These are phyloP conservation scores for Xylaria sp. DNA, from an alignment of 2,329 filamentous ascomycete genomes.

Conservation along the genomic window DNA sequence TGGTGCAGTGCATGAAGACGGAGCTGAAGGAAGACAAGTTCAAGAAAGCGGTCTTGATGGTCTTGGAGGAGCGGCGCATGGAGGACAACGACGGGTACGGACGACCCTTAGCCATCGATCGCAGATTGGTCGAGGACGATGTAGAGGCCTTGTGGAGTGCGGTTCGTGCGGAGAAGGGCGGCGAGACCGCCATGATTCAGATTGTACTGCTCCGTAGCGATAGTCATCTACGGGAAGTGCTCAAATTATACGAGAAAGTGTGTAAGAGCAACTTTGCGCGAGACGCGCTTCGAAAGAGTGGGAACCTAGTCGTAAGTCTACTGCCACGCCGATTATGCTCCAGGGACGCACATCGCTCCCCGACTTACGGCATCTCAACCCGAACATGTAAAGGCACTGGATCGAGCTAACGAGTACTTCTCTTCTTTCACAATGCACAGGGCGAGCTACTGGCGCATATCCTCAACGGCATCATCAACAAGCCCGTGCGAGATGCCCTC, in stretches of 20 bases:
- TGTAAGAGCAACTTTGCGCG: constrained; percentile 86
- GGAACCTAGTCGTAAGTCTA: constrained; percentile 84
- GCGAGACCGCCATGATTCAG: constrained; percentile 87
- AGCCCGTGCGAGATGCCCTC: constrained; percentile 90
- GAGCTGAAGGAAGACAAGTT: constrained; percentile 98
- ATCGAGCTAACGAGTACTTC: constrained; percentile 3
- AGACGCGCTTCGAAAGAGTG: constrained; percentile 87
- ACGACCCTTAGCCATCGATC: constrained; percentile 66
- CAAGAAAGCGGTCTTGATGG: constrained; percentile 85
- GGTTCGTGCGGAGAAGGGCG: constrained; percentile 79
- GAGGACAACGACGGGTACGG: constrained; percentile 79
- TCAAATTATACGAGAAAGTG: constrained; percentile 78
- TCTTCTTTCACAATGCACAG: constrained; percentile 57
- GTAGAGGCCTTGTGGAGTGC: constrained; percentile 75
- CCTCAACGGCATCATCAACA: constrained; percentile 96
- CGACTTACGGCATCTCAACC: not conserved
- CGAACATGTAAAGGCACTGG: not conserved
- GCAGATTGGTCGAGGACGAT: constrained; percentile 73
- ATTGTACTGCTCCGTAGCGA: constrained; percentile 87
- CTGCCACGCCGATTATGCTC: not conserved
- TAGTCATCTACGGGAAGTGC: constrained; percentile 80
- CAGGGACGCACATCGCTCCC: not conserved
- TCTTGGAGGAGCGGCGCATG: constrained; percentile 84
- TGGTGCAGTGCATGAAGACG: constrained; percentile 87
- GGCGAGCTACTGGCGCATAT: constrained; percentile 95